phyloP scores from a whole-genome alignment of 2,329 filamentous ascomycete species.

The Cercospora nicotianae region DNA sequence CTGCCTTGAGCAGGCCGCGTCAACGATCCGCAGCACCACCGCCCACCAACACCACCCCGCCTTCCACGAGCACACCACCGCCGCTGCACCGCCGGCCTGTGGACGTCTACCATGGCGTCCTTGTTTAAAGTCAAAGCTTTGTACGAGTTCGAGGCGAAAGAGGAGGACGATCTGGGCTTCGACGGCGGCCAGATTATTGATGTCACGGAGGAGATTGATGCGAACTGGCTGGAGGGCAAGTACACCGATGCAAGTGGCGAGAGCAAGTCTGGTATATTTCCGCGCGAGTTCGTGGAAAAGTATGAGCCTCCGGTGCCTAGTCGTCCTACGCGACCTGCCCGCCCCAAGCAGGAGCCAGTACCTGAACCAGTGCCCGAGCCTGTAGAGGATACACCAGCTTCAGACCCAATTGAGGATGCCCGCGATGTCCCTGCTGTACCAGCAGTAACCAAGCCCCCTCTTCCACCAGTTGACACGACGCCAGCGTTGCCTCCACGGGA shows the following conservation, averaged over 20 bases:
- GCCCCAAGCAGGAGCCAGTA: slow-evolving; percentile 63
- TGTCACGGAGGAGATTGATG: slow-evolving; percentile 88
- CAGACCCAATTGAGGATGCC: slow-evolving; percentile 30
- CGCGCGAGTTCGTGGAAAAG: slow-evolving; percentile 94
- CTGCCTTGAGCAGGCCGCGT: slow-evolving; percentile 15
- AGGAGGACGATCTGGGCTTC: slow-evolving; percentile 95
- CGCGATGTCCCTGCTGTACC: slow-evolving; percentile 36
- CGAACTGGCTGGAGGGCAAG: slow-evolving; percentile 89
- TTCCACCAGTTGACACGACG: slow-evolving; percentile 39
- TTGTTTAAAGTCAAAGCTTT: slow-evolving; percentile 90
- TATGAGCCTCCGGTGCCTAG: slow-evolving; percentile 90
- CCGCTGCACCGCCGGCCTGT: slow-evolving; percentile 7
- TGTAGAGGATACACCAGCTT: slow-evolving; percentile 28
- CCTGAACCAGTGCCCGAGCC: slow-evolving; percentile 28
- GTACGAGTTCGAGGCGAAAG: slow-evolving; percentile 88
- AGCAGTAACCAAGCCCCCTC: slow-evolving; percentile 40
- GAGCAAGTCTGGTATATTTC: slow-evolving; percentile 85
- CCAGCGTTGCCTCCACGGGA: slow-evolving; percentile 25
- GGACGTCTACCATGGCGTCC: slow-evolving; percentile 41
- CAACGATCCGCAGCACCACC: slow-evolving; percentile 9
- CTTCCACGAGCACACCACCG: slow-evolving; percentile 5
- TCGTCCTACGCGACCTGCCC: slow-evolving; percentile 69
- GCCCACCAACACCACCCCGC: not conserved
- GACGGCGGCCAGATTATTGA: slow-evolving; percentile 83
- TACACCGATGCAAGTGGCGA: slow-evolving; percentile 74